These are phyloP conservation scores for Glycine soja DNA, from an alignment of 306 rosid genomes.

Conservation along the genomic window DNA sequence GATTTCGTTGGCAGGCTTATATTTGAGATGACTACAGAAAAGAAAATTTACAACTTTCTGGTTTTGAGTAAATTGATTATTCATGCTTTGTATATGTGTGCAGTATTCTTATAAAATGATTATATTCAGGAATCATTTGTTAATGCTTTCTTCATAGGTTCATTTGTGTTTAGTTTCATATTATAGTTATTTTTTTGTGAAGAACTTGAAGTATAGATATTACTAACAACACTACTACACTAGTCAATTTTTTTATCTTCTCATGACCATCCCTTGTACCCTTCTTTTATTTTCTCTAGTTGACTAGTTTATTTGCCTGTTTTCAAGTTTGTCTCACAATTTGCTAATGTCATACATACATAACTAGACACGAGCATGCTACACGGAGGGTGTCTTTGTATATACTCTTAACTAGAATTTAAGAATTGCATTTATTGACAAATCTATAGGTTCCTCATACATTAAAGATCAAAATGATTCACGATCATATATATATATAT, in stretches of 20 bases:
- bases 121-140: background rate
- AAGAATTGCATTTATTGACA: too few species aligned
- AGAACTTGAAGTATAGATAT: background rate
- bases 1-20: background rate
- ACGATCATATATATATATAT: too few species aligned
- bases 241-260: background rate
- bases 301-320: too few species aligned
- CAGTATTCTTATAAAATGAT: background rate
- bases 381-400: too few species aligned
- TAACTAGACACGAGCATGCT: too few species aligned
- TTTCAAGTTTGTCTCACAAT: too few species aligned
- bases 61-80: background rate
- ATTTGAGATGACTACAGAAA: slow-evolving; percentile 5
- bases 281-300: background rate
- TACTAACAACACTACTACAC: background rate
- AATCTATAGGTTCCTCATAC: too few species aligned
- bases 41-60: too few species aligned
- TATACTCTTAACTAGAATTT: too few species aligned
- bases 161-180: background rate
- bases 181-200: background rate
- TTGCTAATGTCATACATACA: too few species aligned
- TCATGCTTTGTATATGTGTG: background rate
- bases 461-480: too few species aligned
- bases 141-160: background rate
- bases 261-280: background rate